Base-by-base conservation (phyloP, 2,329 filamentous ascomycete genomes). In the Thielaviopsis ethacetica region DNA sequence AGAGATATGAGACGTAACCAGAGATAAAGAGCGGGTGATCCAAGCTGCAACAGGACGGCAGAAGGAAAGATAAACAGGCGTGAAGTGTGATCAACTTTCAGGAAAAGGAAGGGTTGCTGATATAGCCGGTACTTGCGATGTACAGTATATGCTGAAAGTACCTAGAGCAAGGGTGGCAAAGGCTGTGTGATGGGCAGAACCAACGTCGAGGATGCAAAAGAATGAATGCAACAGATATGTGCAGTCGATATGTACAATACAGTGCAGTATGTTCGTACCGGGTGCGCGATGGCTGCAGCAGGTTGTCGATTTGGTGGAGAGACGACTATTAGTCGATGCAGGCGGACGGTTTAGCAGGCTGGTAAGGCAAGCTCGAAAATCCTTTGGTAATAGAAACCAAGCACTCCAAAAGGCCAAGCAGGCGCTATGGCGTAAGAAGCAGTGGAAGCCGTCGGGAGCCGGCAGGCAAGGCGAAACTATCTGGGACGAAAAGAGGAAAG, bases 391-490 rank as follows among this genome's bases (percentile, higher is more conserved):
- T 21, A 41, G 19, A 41, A 38, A 41, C 19, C 52, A 27, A 19
- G 24, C 17, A 54, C 53, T 38, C 53, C 53, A 54, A 54, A 54
- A 54, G 17, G 27, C 26, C 38, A 12, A 53, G 17, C 50, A 53
- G 17, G 27, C 34, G 5, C 21, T 41, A 15, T 54, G n/a, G 19
- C 38, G n/a, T 54, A 24, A 54, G 27, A 34, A 38, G n/a, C 26
- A 17, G 22, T 15, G 17, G 38, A 22, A 30, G 24, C 21, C 21
- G 27, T 26, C 53, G 53, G 53, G 53, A 12, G 53, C 53, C 19
- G 41, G 22, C 66, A 66, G 64, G 44, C 21, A n/a, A 10, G n/a
- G 44, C 21, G 44, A 10, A n/a, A 49, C n/a, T 49, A 19, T 49
- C 44, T 9, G n/a, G 3, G 4, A 21, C 44, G 9, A 17, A 49